Percentiles rank a stretch among this genome's conserved stretches.
Conservation (phyloP, 2,329 filamentous ascomycete species). For the Fusarium concolor region DNA sequence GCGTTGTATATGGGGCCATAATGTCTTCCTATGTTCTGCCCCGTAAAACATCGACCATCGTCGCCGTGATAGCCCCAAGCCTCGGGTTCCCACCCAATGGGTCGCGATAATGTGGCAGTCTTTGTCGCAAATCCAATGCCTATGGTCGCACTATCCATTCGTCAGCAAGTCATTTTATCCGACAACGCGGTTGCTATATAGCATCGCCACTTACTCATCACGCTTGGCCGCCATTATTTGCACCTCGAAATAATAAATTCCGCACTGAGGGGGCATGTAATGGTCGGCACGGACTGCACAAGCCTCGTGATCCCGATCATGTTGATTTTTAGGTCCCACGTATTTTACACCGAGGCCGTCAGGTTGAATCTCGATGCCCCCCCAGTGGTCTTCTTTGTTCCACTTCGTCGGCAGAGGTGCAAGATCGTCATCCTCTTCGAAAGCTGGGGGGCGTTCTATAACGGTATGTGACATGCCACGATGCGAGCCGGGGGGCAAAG, state of each 20-base stretch:
- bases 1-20: constrained; percentile 68
- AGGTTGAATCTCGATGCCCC: constrained; percentile 77
- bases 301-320: constrained; percentile 76
- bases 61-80: constrained; percentile 78
- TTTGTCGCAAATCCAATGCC: constrained; percentile 71
- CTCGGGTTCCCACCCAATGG: constrained; percentile 75
- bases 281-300: constrained; percentile 85
- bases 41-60: constrained; percentile 71
- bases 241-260: constrained; percentile 94
- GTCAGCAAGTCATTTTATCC: constrained; percentile 9
- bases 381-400: constrained; percentile 82
- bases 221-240: constrained; percentile 62
- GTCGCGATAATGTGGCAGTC: constrained; percentile 63
- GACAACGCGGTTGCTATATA: not conserved
- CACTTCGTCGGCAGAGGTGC: constrained; percentile 82
- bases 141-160: constrained; percentile 64
- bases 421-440: constrained; percentile 69
- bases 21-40: constrained; percentile 65
- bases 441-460: constrained; percentile 76
- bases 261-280: constrained; percentile 88
- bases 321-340: constrained; percentile 58
- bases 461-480: constrained; percentile 86
- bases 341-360: constrained; percentile 80
- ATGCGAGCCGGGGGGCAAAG: constrained; percentile 64
- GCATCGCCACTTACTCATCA: constrained; percentile 63